These are phyloP conservation scores for Mucor sp. DNA, from an alignment of 371 early-diverging fungal genomes.

Conservation along the genomic window DNA sequence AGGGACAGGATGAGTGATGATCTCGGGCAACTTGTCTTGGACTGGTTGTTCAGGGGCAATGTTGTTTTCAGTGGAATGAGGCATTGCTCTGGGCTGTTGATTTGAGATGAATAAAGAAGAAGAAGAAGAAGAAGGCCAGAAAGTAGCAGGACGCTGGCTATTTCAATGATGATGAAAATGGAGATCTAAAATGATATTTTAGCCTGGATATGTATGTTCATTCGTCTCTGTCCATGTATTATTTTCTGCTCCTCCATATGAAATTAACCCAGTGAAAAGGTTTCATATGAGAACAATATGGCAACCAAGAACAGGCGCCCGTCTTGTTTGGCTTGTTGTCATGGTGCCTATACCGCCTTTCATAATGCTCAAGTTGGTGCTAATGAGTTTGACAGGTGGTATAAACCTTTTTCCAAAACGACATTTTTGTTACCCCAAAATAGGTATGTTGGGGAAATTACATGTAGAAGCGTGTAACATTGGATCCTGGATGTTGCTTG, in stretches of 20 bases:
- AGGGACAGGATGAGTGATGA: slow-evolving; percentile 51
- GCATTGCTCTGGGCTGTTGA: slow-evolving; percentile 1
- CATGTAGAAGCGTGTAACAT: slow-evolving; percentile 6
- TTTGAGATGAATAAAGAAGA: neutral
- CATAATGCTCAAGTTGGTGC: neutral
- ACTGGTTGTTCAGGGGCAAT: neutral
- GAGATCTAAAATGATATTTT: slow-evolving; percentile 2
- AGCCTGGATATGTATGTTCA: slow-evolving; percentile 4
- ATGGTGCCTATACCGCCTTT: neutral
- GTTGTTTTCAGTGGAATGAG: slow-evolving; percentile 7
- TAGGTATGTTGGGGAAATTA: slow-evolving; percentile 18
- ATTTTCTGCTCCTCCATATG: slow-evolving; percentile 2
- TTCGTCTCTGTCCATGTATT: neutral
- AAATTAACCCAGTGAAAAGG: neutral
- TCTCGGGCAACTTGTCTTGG: slow-evolving; percentile 1
- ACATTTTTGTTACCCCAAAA: slow-evolving; percentile 16
- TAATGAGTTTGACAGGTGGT: slow-evolving; percentile 1
- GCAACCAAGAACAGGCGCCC: neutral
- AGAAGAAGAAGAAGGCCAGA: neutral
- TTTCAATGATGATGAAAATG: neutral
- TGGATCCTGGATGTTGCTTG: neutral
- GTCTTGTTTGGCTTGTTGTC: neutral
- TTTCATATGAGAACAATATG: neutral
- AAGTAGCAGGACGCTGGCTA: neutral
- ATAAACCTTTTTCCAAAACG: slow-evolving; percentile 11